These are phyloP conservation scores for Neonectria neomacrospora DNA, from an alignment of 2,329 filamentous ascomycete species.

Conservation along the genomic window DNA sequence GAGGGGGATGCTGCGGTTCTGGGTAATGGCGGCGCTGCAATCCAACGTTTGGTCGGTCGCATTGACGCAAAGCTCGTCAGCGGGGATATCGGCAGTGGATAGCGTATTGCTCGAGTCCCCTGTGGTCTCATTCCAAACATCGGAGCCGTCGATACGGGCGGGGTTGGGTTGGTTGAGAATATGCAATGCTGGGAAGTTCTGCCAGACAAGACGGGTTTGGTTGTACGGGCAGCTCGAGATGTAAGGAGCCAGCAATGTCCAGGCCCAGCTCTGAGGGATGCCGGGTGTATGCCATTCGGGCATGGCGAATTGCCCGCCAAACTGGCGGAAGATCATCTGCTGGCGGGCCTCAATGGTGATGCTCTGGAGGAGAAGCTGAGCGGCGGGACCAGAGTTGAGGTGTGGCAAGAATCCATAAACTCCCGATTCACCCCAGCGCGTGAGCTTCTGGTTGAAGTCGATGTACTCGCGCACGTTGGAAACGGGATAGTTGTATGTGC, in stretches of 20 bases:
- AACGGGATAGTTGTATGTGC: conserved; percentile 85
- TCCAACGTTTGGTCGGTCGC: conserved; percentile 63
- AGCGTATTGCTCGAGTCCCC: conserved; percentile 68
- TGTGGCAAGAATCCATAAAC: conserved; percentile 86
- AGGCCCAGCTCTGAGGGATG: conserved; percentile 85
- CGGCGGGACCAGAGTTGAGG: conserved; percentile 79
- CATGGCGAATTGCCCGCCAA: conserved; percentile 82
- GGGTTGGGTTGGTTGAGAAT: conserved; percentile 83
- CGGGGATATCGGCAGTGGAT: conserved; percentile 56
- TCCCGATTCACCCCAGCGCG: conserved; percentile 80
- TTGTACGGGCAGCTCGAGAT: conserved; percentile 79
- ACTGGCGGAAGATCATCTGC: conserved; percentile 86
- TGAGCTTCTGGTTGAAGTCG: conserved; percentile 89
- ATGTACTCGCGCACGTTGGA: conserved; percentile 79
- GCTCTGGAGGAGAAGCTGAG: conserved; percentile 77
- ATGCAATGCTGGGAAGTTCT: conserved; percentile 81
- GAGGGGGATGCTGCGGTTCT: conserved; percentile 76
- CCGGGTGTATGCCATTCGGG: conserved; percentile 84
- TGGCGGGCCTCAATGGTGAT: conserved; percentile 84
- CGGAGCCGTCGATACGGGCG: conserved; percentile 71
- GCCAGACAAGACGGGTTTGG: conserved; percentile 81
- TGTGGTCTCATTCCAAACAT: conserved; percentile 71
- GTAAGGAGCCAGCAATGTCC: conserved; percentile 84
- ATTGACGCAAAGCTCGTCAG: conserved; percentile 66
- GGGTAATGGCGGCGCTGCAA: conserved; percentile 72